Conservation (phyloP, 148 eudicot species). For the Euryodendron excelsum region DNA sequence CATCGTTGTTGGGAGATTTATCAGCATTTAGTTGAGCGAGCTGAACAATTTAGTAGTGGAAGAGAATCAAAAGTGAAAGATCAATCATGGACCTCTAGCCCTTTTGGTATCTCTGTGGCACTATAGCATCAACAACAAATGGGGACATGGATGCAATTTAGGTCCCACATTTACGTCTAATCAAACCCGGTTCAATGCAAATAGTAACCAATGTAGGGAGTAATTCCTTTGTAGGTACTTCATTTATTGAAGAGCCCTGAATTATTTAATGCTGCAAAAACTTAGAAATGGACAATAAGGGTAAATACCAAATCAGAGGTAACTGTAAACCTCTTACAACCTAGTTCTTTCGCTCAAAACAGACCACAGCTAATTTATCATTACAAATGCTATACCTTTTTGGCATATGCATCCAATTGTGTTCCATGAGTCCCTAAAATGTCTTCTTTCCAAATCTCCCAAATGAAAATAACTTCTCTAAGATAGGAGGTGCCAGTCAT, state of each 20-base stretch:
- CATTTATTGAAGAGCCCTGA: background rate
- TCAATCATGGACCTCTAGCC: background rate
- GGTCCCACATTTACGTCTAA: no score
- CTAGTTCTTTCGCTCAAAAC: background rate
- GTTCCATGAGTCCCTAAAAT: background rate
- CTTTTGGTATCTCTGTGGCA: background rate
- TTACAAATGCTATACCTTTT: background rate
- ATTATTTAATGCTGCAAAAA: background rate
- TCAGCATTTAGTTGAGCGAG: background rate
- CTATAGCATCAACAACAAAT: background rate
- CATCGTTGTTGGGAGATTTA: background rate
- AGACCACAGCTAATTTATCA: background rate
- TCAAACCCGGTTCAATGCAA: no score
- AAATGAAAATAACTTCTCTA: background rate
- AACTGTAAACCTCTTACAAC: background rate
- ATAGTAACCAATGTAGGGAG: no score
- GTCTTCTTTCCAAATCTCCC: background rate
- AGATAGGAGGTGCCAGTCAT: background rate
- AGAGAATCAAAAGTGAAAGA: background rate
- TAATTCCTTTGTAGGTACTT: no score
- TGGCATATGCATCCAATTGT: background rate
- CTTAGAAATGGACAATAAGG: background rate
- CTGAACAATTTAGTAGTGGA: background rate
- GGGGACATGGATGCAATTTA: background rate
- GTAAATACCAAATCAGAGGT: background rate